These are phyloP conservation scores for Pseudozyma tsukubaensis DNA, from an alignment of 1,284 basidiomycete species.

Conservation along the genomic window DNA sequence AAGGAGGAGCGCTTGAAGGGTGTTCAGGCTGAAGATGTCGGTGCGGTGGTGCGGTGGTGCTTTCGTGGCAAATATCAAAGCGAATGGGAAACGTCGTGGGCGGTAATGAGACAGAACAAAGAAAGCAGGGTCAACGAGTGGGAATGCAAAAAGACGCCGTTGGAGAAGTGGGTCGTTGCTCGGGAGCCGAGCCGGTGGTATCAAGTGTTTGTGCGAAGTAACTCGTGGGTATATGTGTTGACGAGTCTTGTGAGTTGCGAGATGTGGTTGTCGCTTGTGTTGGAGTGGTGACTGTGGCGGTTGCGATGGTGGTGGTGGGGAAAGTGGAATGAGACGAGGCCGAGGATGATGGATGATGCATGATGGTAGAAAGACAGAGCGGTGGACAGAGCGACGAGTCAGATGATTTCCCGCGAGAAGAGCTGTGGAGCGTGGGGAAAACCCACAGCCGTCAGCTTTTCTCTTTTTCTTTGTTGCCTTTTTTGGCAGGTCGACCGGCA, in stretches of 20 bases:
- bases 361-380: constrained; percentile 1
- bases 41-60: not conserved
- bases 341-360: not conserved
- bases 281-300: not conserved
- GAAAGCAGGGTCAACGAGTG: not conserved
- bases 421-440: too few species aligned
- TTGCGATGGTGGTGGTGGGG: not conserved
- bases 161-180: too few species aligned
- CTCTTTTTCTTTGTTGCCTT: too few species aligned
- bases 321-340: not conserved
- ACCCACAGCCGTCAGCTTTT: too few species aligned
- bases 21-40: not conserved
- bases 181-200: not conserved
- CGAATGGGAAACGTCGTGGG: not conserved
- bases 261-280: not conserved
- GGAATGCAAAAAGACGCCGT: not conserved
- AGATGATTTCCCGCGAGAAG: too few species aligned
- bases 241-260: not conserved
- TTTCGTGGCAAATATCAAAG: not conserved
- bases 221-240: too few species aligned
- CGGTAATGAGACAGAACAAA: not conserved
- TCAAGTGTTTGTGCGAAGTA: not conserved
- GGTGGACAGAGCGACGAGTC: not conserved
- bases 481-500: not conserved
- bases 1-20: not conserved